These are phyloP conservation scores for Porodaedalea pini DNA, from an alignment of 1,284 basidiomycete genomes.

Conservation along the genomic window DNA sequence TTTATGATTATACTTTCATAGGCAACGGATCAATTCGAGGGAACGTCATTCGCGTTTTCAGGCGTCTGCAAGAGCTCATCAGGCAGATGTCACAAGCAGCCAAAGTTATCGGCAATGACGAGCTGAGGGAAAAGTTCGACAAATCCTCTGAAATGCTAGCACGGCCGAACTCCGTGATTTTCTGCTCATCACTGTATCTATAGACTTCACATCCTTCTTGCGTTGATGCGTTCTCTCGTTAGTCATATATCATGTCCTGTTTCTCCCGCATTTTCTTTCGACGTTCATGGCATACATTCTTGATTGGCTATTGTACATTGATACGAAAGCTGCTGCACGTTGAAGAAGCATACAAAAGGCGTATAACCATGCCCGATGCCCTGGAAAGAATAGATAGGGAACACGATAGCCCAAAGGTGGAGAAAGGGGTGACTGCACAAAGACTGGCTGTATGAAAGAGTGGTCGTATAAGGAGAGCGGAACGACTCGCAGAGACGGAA, in stretches of 20 bases:
- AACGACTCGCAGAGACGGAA: not conserved
- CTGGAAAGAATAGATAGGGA: not conserved
- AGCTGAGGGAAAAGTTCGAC: conserved; percentile 89
- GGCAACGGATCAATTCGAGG: conserved; percentile 96
- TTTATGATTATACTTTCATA: conserved; percentile 39
- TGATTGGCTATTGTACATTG: not conserved
- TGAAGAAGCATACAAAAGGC: not conserved
- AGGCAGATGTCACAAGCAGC: conserved; percentile 95
- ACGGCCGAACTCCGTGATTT: conserved; percentile 89
- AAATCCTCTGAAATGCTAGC: conserved; percentile 87
- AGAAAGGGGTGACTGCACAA: not conserved
- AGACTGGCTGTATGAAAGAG: not conserved
- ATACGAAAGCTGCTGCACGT: not conserved
- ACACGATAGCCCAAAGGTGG: not conserved
- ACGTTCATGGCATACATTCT: not conserved
- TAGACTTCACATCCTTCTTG: conserved; percentile 28
- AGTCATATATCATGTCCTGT: not conserved
- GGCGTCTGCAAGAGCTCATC: conserved; percentile 89
- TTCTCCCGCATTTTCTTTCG: not conserved
- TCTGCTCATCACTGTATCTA: conserved; percentile 84
- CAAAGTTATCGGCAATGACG: conserved; percentile 93
- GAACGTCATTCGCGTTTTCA: conserved; percentile 93
- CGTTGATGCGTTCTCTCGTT: not conserved
- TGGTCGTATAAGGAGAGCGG: not conserved
- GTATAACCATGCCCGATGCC: too few relatives aligned